These are phyloP conservation scores for Lachnum nothofagi DNA, from an alignment of 2,329 filamentous ascomycete genomes.

Conservation along the genomic window DNA sequence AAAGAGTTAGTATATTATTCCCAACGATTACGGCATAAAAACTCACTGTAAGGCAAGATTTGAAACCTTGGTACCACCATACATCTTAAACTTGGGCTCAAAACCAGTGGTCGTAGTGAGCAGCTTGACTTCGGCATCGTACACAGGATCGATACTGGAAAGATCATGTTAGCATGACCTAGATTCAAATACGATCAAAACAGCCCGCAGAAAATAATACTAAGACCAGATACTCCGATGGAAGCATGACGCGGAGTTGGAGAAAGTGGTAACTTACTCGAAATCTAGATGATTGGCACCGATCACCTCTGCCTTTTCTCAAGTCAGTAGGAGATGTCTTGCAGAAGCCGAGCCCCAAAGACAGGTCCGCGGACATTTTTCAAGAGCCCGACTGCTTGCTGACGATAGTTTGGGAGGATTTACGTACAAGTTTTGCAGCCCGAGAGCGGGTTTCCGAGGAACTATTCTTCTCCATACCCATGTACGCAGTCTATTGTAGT, in stretches of 20 bases:
- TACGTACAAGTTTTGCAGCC: conserved; percentile 1
- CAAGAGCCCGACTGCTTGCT: conserved; percentile 54
- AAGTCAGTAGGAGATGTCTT: too few species aligned
- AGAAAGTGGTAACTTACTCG: conserved; percentile 42
- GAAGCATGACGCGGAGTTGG: too few species aligned
- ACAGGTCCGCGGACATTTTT: too few species aligned
- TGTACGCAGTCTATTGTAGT: conserved; percentile 48
- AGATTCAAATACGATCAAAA: too few species aligned
- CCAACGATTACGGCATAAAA: too few species aligned
- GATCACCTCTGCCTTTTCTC: conserved; percentile 55
- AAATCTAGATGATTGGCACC: conserved; percentile 69
- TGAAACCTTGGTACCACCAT: conserved; percentile 45
- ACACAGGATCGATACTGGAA: conserved; percentile 61
- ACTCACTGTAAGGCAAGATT: conserved; percentile 62
- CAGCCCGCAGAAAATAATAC: not conserved
- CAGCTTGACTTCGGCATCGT: conserved; percentile 55
- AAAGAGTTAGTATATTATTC: too few species aligned
- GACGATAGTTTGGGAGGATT: conserved; percentile 36
- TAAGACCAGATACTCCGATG: not conserved
- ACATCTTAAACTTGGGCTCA: conserved; percentile 53
- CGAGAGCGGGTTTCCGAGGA: conserved; percentile 44
- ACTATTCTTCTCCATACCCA: conserved; percentile 66
- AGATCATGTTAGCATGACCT: too few species aligned
- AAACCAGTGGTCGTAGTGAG: conserved; percentile 56
- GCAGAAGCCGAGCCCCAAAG: too few species aligned